Conservation (phyloP, 2,329 filamentous ascomycete species). For the Penicillium corylophilum region DNA sequence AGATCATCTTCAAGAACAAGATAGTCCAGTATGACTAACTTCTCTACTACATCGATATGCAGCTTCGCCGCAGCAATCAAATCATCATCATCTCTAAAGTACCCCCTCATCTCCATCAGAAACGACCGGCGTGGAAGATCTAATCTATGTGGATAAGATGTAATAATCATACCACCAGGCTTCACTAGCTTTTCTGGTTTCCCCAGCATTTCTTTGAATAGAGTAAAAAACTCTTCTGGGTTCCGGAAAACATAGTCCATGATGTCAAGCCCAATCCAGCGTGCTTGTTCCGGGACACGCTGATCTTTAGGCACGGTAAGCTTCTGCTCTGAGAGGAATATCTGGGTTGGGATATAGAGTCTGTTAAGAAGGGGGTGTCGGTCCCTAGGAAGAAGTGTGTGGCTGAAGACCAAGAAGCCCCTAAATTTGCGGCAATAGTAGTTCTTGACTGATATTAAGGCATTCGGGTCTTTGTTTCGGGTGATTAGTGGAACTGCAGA, state of each 20-base stretch:
- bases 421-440: background rate
- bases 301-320: background rate
- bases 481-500: background rate
- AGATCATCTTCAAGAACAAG: background rate
- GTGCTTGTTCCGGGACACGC: background rate
- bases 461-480: background rate
- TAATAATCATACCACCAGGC: background rate
- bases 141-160: background rate
- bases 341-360: background rate
- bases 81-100: background rate
- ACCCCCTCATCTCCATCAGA: background rate
- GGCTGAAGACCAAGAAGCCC: background rate
- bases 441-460: background rate
- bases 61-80: background rate
- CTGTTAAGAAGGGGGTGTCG: background rate
- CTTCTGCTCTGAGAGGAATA: background rate
- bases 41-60: background rate
- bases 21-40: background rate
- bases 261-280: background rate
- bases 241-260: background rate
- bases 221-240: background rate
- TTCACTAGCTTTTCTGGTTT: too few relatives aligned
- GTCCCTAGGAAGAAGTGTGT: background rate
- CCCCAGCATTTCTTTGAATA: background rate
- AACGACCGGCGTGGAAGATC: background rate